phyloP scores from a whole-genome alignment of 768 basidiomycete genomes.

The Tubosaeta sp. region DNA sequence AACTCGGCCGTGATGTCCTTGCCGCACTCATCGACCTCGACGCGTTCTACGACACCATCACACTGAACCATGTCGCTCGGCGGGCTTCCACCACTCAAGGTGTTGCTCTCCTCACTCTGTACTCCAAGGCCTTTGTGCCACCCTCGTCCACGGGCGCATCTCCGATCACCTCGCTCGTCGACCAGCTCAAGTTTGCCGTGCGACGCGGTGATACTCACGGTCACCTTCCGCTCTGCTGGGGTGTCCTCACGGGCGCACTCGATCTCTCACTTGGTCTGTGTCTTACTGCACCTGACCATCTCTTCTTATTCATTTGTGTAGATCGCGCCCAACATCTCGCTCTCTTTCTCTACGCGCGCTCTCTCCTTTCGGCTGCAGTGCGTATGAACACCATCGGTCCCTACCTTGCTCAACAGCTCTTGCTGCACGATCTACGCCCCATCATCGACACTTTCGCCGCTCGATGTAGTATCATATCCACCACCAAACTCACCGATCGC shows the following conservation, averaged over 20 bases:
- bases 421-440: slow-evolving; percentile 67
- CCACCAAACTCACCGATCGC: slow-evolving; percentile 34
- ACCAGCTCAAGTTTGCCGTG: slow-evolving; percentile 63
- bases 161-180: slow-evolving; percentile 41
- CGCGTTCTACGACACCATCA: slow-evolving; percentile 75
- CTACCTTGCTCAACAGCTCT: slow-evolving; percentile 84
- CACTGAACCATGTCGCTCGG: slow-evolving; percentile 83
- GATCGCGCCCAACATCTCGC: slow-evolving; percentile 83
- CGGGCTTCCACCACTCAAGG: slow-evolving; percentile 91
- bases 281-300: neutral
- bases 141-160: slow-evolving; percentile 20
- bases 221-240: slow-evolving; percentile 92
- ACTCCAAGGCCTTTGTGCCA: slow-evolving; percentile 76
- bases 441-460: slow-evolving; percentile 55
- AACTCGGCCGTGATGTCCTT: slow-evolving; percentile 29
- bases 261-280: slow-evolving; percentile 63
- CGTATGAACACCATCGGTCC: slow-evolving; percentile 91
- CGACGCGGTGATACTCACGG: slow-evolving; percentile 65
- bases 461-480: slow-evolving; percentile 46
- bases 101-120: slow-evolving; percentile 85
- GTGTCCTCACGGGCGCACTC: slow-evolving; percentile 73
- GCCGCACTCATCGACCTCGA: slow-evolving; percentile 55
- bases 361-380: slow-evolving; percentile 87
- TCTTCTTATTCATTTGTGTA: slow-evolving; percentile 29
- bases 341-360: slow-evolving; percentile 88